phyloP scores from a whole-genome alignment of 2,329 filamentous ascomycete genomes.

The Zopfia rhizophila region DNA sequence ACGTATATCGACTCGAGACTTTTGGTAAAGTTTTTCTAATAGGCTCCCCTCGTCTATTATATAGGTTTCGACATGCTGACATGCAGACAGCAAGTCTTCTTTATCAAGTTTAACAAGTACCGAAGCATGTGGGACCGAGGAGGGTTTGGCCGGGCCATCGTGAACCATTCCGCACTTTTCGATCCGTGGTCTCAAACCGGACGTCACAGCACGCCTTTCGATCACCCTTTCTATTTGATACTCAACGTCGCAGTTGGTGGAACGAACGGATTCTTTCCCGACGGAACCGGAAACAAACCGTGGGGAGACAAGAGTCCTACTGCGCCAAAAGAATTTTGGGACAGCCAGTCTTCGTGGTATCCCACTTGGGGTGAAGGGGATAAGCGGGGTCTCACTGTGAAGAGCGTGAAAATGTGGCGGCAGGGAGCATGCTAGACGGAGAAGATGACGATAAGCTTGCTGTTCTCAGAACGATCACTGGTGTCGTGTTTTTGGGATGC shows the following conservation, averaged over 20 bases:
- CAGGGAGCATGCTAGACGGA: conserved; percentile 38
- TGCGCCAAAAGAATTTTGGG: conserved; percentile 37
- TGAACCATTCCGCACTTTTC: conserved; percentile 71
- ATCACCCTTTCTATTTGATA: conserved; percentile 78
- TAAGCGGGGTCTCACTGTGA: conserved; percentile 69
- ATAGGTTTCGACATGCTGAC: conserved; percentile 12
- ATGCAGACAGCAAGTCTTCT: conserved; percentile 72
- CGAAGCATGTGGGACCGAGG: conserved; percentile 74
- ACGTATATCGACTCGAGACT: conserved; percentile 83
- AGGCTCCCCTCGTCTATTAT: not conserved
- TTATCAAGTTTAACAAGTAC: conserved; percentile 70
- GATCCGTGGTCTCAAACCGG: conserved; percentile 73
- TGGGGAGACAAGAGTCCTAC: conserved; percentile 62
- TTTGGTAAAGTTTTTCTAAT: conserved; percentile 34
- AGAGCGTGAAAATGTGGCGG: conserved; percentile 68
- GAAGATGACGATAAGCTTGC: not conserved
- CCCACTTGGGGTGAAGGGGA: conserved; percentile 74
- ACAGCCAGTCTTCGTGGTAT: conserved; percentile 62
- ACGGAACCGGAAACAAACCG: conserved; percentile 74
- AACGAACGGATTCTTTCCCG: conserved; percentile 80
- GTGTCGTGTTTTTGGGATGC: not conserved
- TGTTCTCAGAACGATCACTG: not conserved
- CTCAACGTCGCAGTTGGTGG: conserved; percentile 79
- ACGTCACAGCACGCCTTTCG: conserved; percentile 74
- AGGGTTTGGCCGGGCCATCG: conserved; percentile 68